Evolutionary conservation across 306 rosid genomes (phyloP), one percentile per base, ranked within the genome.

Genomic region (cucumber (Cucumis sativus)): DNA sequence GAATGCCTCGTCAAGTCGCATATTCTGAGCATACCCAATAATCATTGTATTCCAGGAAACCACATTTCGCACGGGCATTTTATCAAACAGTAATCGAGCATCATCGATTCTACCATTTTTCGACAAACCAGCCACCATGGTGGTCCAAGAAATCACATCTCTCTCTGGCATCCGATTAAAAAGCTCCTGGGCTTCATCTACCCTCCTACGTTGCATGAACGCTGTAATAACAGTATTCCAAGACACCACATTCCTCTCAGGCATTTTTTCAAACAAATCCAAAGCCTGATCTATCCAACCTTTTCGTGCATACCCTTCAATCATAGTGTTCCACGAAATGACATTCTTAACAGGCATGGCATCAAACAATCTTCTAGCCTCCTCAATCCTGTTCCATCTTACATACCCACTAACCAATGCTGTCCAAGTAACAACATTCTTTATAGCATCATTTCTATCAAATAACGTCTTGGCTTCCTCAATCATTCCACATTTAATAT

Each of bases 321-420:
- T 84, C 88, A 87, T 87, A 17, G 90, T 87, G 80, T 87, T 84
- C 88, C 88, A 87, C 17, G 88, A 84, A 40, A 87, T 79, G 39
- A 87, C 86, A 75, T 84, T 87, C 77, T 76, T 80, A 66, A 75
- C 86, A 1, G 88, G 90, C 90, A 87, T 87, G 75, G 80, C 74
- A 54, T 51, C 35, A 74, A 87, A 87, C 83, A 87, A 49, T 47
- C 61, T 51, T 78, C 83, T 85, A 6, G 88, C 90, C 43, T 82
- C 85, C 79, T 79, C 76, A 45, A 87, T 73, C 75, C 63, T 75
- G 17, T 59, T 58, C 74, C 49, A 43, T 84, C 82, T 81, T 41
- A 78, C 40, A 65, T 82, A 87, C 39, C 88, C 90, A 59, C 83
- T 70, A 30, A 87, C 79, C 83, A 87, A 76, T 1, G 86, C 88